phyloP scores from a whole-genome alignment of 805 yeast species.

The Myxozyma udenii region DNA sequence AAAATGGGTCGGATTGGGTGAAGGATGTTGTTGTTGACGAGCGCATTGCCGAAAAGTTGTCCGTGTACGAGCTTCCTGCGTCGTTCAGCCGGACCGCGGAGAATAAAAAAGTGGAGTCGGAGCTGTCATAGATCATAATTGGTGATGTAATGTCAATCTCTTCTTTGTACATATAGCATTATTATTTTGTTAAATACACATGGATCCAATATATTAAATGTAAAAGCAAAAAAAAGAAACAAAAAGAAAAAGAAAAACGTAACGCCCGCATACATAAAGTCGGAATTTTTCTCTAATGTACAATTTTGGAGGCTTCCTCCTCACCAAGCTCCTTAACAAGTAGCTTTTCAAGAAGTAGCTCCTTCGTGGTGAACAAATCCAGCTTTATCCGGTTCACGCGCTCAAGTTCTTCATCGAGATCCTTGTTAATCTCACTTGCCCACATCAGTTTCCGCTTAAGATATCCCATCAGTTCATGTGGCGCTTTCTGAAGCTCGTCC shows the following conservation, averaged over 20 bases:
- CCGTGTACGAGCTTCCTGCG: constrained; percentile 34
- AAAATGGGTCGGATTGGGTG: constrained; percentile 83
- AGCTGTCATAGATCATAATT: no score
- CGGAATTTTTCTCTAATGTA: constrained; percentile 9
- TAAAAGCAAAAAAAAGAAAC: neutral
- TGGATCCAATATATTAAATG: neutral
- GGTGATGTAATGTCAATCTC: neutral
- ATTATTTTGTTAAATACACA: neutral
- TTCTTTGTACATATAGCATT: no score
- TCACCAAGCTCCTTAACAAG: constrained; percentile 31
- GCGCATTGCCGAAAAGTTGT: constrained; percentile 53
- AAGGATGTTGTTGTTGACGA: constrained; percentile 68
- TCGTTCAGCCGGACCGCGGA: no score
- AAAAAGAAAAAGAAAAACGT: neutral
- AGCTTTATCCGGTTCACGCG: constrained; percentile 24
- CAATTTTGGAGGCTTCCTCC: constrained; percentile 27
- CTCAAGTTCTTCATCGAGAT: constrained; percentile 32
- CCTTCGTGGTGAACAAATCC: constrained; percentile 39
- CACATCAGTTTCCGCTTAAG: constrained; percentile 37
- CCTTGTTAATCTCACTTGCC: constrained; percentile 34
- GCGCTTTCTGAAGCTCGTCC: constrained; percentile 13
- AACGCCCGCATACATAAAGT: neutral
- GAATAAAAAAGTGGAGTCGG: no score
- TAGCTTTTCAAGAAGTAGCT: constrained; percentile 36
- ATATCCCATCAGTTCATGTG: constrained; percentile 20